Conservation (phyloP, 164 flowering plant species). For the Paratinospora sagittata region DNA sequence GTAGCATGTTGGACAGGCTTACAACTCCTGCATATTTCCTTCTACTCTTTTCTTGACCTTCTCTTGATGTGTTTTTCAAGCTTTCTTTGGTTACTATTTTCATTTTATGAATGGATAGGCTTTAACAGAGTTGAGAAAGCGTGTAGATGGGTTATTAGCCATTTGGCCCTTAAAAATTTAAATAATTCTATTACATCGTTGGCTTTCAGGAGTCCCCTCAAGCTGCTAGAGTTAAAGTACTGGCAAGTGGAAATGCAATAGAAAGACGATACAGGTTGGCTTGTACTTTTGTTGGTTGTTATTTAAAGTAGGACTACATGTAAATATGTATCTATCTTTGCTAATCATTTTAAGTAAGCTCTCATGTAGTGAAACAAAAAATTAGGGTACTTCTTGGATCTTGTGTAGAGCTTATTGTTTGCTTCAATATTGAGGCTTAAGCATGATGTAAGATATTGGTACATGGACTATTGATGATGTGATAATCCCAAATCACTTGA, state of each 20-base stretch:
- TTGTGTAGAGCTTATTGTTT: not conserved
- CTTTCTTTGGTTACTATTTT: not conserved
- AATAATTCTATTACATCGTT: constrained; percentile 2
- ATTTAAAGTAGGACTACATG: not conserved
- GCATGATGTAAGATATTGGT: not conserved
- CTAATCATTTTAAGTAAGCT: not conserved
- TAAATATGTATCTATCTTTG: not conserved
- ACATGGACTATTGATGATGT: not conserved
- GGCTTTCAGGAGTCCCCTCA: constrained; percentile 88
- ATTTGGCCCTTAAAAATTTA: not conserved
- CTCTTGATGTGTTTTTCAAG: not conserved
- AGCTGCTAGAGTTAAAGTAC: constrained; percentile 93
- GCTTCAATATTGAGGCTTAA: not conserved
- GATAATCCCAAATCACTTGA: not conserved
- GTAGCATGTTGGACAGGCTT: constrained; percentile 27
- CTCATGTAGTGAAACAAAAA: not conserved
- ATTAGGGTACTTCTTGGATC: not conserved
- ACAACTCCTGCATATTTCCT: not conserved
- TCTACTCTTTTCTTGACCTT: not conserved
- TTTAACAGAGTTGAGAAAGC: too few relatives aligned
- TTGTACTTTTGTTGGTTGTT: not conserved
- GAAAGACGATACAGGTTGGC: constrained; percentile 89
- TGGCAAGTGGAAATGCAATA: constrained; percentile 92
- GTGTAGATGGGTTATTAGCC: not conserved
- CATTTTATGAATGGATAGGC: not conserved